Evolutionary conservation across 768 basidiomycete species (phyloP), one percentile per base, ranked within the genome.

Genomic region (Amylocystis lapponica): DNA sequence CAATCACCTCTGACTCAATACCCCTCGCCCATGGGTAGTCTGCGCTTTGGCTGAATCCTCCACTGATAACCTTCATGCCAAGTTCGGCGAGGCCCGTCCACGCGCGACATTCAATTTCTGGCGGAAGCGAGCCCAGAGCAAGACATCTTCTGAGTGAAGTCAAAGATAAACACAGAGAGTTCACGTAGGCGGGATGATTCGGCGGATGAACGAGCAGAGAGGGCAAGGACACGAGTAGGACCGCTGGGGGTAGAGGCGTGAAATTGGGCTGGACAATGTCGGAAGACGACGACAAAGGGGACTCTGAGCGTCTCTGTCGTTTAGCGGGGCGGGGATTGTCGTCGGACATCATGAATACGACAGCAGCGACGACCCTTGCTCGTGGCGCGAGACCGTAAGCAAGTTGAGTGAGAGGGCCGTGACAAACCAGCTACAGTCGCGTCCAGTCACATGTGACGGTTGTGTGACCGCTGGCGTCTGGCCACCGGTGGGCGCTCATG

Each of bases 71-170:
- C 46, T 67, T 67, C 55, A 87, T 69, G 3, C 84, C 86, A 2
- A 85, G 53, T 59, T 89, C 86, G 0, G 78, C 85, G 0, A 88
- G 51, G 9, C 74, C 73, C 1, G 79, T 78, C 78, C 81, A 86
- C 1, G 83, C 83, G 7, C 78, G 67, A 55, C 83, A 87, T 52
- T 87, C 85, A 8, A 80, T 58, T 39, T 75, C 72, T 5, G 72
- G 70, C 5, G 78, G 72, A 1, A 87, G 65, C 11, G 69, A 66
- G 3, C 67, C 64, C 0, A 78, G 49, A 0, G 62, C 51, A 11
- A 86, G 66, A 57, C 81, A 84, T 50, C 68, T 72, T 33, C 75
- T 63, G 9, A 87, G 55, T 0, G 86, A 76, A 34, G 68, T 58
- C 2, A 78, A 56, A 0, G 85, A 80, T 4, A 85, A 51, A 19